Conservation (phyloP, 2,329 filamentous ascomycete species). For the Penicillium sp. region DNA sequence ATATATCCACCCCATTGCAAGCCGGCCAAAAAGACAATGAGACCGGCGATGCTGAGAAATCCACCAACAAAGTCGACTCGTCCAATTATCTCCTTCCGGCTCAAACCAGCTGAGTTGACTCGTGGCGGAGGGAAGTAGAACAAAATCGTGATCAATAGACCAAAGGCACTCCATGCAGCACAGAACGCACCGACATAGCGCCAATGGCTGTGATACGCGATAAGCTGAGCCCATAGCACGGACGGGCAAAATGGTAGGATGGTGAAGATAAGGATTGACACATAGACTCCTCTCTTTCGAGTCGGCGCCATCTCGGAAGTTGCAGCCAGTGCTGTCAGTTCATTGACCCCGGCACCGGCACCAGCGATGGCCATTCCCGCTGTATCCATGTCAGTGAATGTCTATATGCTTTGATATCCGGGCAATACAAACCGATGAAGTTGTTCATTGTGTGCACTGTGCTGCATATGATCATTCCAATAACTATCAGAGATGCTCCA, state of each 20-base stretch:
- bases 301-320: slow-evolving; percentile 61
- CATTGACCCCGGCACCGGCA: slow-evolving; percentile 58
- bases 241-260: slow-evolving; percentile 56
- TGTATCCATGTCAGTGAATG: slow-evolving; percentile 16
- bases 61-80: slow-evolving; percentile 47
- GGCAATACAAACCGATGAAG: slow-evolving; percentile 48
- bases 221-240: slow-evolving; percentile 54
- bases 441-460: slow-evolving; percentile 52
- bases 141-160: slow-evolving; percentile 34
- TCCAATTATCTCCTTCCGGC: slow-evolving; percentile 34
- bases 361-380: slow-evolving; percentile 53
- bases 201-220: slow-evolving; percentile 40
- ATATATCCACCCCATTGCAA: slow-evolving; percentile 47
- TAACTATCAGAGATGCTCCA: slow-evolving; percentile 46
- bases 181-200: slow-evolving; percentile 38
- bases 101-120: slow-evolving; percentile 34
- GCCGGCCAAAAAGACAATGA: slow-evolving; percentile 43
- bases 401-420: background rate
- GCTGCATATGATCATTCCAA: slow-evolving; percentile 53
- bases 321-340: slow-evolving; percentile 59
- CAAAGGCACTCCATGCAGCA: slow-evolving; percentile 37
- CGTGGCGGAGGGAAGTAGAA: slow-evolving; percentile 43
- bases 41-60: slow-evolving; percentile 41
- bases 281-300: slow-evolving; percentile 55
- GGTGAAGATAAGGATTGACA: slow-evolving; percentile 52